phyloP scores from a whole-genome alignment of 2,329 filamentous ascomycete species.

The Amesomyces nigricolor region DNA sequence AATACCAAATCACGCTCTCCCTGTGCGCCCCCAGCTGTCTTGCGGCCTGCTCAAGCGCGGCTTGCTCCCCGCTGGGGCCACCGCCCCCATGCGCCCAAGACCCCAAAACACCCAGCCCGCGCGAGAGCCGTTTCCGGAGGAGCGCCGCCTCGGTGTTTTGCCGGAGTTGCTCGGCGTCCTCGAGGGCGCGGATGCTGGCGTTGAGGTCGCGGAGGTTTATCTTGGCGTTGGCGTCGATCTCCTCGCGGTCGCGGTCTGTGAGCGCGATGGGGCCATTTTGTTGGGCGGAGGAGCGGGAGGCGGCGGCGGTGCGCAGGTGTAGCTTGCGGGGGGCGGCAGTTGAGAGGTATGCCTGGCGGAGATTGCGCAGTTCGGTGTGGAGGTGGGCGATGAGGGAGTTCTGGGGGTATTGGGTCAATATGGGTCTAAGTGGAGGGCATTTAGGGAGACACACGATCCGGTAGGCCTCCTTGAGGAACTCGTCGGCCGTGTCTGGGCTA shows the following conservation, averaged over 20 bases:
- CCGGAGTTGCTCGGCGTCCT: conserved; percentile 75
- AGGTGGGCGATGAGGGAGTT: conserved; percentile 80
- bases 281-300: conserved; percentile 36
- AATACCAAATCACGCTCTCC: conserved; percentile 77
- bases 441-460: conserved; percentile 75
- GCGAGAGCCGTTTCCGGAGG: conserved; percentile 63
- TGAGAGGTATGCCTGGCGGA: conserved; percentile 88
- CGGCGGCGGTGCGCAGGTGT: conserved; percentile 38
- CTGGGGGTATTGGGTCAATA: conserved; percentile 40
- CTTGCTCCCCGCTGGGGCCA: conserved; percentile 57
- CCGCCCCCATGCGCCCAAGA: conserved; percentile 60
- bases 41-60: conserved; percentile 63
- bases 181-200: conserved; percentile 69
- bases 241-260: conserved; percentile 75
- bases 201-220: conserved; percentile 80
- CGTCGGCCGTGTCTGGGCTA: conserved; percentile 58
- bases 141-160: conserved; percentile 68
- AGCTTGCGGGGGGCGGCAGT: conserved; percentile 60
- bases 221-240: conserved; percentile 83
- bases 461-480: conserved; percentile 91
- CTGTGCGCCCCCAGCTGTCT: conserved; percentile 64
- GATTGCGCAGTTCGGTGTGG: conserved; percentile 70
- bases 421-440: too few relatives aligned
- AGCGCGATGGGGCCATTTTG: conserved; percentile 46
- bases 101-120: conserved; percentile 58